phyloP scores from a whole-genome alignment of 208 protist species.

The Leishmania martiniquensis region DNA sequence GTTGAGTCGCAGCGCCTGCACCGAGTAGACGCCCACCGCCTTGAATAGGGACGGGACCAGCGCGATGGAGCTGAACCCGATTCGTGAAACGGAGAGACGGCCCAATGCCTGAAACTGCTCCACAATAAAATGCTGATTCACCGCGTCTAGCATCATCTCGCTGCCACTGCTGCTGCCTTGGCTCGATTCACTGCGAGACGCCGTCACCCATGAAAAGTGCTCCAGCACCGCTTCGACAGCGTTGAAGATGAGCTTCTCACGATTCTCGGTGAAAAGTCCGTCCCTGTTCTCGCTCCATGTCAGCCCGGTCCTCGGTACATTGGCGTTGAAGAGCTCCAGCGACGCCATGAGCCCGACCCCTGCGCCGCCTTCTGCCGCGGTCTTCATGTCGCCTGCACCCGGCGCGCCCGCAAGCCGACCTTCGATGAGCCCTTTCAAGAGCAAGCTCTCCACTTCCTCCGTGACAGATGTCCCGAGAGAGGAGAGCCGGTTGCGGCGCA shows the following conservation, averaged over 20 bases:
- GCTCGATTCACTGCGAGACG: neutral
- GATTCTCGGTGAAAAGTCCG: constrained; percentile 91
- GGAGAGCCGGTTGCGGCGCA: constrained; percentile 74
- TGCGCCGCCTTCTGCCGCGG: neutral
- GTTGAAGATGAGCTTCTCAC: constrained; percentile 86
- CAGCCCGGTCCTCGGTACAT: constrained; percentile 85
- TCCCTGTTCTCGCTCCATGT: constrained; percentile 88
- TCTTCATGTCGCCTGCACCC: neutral
- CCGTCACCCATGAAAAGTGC: constrained; percentile 45
- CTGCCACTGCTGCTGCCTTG: neutral
- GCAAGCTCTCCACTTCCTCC: constrained; percentile 86
- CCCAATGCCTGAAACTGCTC: constrained; percentile 84
- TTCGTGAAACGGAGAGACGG: constrained; percentile 81
- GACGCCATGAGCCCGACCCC: constrained; percentile 17
- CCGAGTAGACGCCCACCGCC: constrained; percentile 47
- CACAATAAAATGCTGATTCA: constrained; percentile 38
- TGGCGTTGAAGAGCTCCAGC: constrained; percentile 90
- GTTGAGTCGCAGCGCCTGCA: constrained; percentile 71
- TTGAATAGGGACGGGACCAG: constrained; percentile 67
- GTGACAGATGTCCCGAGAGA: constrained; percentile 49
- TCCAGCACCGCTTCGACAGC: constrained; percentile 69
- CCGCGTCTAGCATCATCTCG: neutral
- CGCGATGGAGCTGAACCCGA: constrained; percentile 90
- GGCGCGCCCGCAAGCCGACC: constrained; percentile 13
- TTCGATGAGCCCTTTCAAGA: constrained; percentile 74